phyloP scores from a whole-genome alignment of 306 rosid species.

The Abrus pulchellus region DNA sequence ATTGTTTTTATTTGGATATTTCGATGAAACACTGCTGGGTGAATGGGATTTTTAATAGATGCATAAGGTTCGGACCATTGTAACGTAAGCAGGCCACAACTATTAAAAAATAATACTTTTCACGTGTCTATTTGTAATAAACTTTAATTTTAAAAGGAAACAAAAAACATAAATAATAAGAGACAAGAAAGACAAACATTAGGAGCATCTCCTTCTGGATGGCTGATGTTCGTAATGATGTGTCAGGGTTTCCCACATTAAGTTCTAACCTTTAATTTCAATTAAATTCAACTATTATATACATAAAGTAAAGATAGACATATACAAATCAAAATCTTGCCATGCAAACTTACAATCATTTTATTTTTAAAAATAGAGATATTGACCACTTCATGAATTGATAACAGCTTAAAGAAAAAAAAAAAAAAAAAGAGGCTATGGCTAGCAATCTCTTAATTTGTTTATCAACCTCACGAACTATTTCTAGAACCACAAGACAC shows the following conservation, averaged over 20 bases:
- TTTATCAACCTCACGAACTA: neutral
- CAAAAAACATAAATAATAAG: neutral
- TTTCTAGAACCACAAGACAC: neutral
- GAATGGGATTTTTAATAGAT: too few species aligned
- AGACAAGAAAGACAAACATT: neutral
- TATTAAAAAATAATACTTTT: neutral
- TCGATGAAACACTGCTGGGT: too few species aligned
- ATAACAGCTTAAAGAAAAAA: neutral
- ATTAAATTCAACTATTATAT: neutral
- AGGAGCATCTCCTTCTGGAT: slow-evolving; percentile 22
- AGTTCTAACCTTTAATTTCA: neutral
- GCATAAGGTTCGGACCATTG: too few species aligned
- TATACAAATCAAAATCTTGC: neutral
- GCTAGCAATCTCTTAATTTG: slow-evolving; percentile 2
- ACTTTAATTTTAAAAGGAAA: neutral
- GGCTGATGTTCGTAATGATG: neutral
- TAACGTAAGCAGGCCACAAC: neutral
- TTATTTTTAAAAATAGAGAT: neutral
- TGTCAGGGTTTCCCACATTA: neutral
- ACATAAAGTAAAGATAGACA: neutral
- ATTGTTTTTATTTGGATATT: too few species aligned
- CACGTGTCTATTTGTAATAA: neutral
- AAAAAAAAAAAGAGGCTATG: neutral
- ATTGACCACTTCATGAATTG: slow-evolving; percentile 26
- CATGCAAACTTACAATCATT: slow-evolving; percentile 12